Evolutionary conservation across 352 stramenopile genomes (phyloP), one percentile per base, ranked within the genome.

Genomic region (Globisporangium echinulatum): DNA sequence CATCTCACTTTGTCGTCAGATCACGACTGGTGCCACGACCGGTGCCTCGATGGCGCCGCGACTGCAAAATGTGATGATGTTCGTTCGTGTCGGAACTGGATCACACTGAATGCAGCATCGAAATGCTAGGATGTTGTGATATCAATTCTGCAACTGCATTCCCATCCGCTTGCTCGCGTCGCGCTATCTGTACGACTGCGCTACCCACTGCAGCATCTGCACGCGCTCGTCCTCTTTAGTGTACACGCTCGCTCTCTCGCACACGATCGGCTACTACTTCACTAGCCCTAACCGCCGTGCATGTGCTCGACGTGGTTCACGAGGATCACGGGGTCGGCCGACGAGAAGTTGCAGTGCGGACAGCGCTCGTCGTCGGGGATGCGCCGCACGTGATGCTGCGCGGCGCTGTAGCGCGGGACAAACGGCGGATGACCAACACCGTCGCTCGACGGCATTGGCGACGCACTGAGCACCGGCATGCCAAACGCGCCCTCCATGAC

Each of bases 271-370:
- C 10, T 17, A 17, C 40, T 56, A 4, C 11, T 6, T 39, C 40
- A 10, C 17, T 7, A 57, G 9, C 38, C 4, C 11, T 39, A 55
- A 44, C 62, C 58, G 7, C 68, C 66, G 58, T 92, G 83, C 13
- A 92, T 59, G 57, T 82, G 68, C 66, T 93, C 68, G 13, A 93
- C 75, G 61, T 93, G 83, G 68, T 90, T 90, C 6, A 93, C 81
- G 39, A 93, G 65, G 39, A 88, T 78, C 17, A 89, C 76, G 13
- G 79, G 62, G 57, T 93, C 76, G 0, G 61, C 43, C 0, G 79
- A 74, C 25, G 71, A 46, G 57, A 87, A 93, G 19, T 59, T 59
- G 58, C 83, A 93, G 66, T 76, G 77, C 9, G 83, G 83, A 68
- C 83, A 93, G 62, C 67, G 54, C 52, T 89, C 68, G 51, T 72